Evolutionary conservation across 2,329 filamentous ascomycete genomes (phyloP).

Genomic region (Parastagonospora avenae): DNA sequence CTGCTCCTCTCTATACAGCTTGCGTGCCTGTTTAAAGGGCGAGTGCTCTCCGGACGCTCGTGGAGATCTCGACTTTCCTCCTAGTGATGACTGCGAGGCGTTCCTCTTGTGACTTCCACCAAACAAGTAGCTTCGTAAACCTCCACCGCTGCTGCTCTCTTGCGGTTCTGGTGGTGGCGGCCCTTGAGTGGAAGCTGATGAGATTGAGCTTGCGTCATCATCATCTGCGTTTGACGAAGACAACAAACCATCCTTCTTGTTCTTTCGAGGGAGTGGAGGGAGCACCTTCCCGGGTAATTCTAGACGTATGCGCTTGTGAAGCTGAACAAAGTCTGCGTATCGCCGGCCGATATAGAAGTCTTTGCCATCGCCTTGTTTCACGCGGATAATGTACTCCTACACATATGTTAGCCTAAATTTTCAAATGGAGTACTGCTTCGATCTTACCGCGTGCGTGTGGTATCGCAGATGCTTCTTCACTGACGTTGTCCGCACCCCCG

Average conservation of each 20-base stretch:
- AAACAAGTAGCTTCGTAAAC: slow-evolving; percentile 52
- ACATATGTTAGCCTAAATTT: slow-evolving; percentile 4
- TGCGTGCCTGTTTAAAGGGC: slow-evolving; percentile 50
- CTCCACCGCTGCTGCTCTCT: slow-evolving; percentile 45
- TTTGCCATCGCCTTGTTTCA: slow-evolving; percentile 75
- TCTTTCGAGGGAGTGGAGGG: slow-evolving; percentile 86
- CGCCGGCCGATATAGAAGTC: slow-evolving; percentile 82
- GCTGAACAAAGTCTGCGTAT: slow-evolving; percentile 83
- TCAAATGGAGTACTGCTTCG: not conserved
- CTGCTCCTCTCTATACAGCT: slow-evolving; percentile 86
- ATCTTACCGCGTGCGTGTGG: slow-evolving; percentile 84
- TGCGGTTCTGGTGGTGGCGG: slow-evolving; percentile 44
- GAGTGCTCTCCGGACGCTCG: slow-evolving; percentile 40
- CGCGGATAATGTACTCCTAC: slow-evolving; percentile 86
- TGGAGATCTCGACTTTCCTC: slow-evolving; percentile 29
- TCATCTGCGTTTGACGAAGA: slow-evolving; percentile 59
- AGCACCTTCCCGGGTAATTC: slow-evolving; percentile 92
- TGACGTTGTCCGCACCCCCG: slow-evolving; percentile 79
- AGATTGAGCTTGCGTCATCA: slow-evolving; percentile 79
- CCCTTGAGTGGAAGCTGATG: slow-evolving; percentile 76
- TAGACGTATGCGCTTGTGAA: slow-evolving; percentile 78
- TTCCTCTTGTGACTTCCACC: slow-evolving; percentile 49
- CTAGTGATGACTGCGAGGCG: slow-evolving; percentile 47
- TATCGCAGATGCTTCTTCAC: slow-evolving; percentile 86
- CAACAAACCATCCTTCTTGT: slow-evolving; percentile 75